Evolutionary conservation across 179 eudicot species (phyloP).

Genomic region (Beta macrorhiza): DNA sequence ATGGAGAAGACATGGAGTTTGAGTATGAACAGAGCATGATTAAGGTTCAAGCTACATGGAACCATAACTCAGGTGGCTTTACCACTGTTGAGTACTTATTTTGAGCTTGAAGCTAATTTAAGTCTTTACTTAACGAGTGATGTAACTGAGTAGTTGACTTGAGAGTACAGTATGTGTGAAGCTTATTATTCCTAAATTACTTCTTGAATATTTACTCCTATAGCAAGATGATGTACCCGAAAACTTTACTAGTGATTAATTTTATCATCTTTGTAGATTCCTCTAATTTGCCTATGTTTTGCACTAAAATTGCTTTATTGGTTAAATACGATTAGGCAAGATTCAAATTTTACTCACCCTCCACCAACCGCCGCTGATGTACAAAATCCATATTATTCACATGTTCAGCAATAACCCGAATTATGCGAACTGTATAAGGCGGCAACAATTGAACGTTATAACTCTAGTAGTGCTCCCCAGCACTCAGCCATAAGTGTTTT

Average conservation of each 20-base stretch:
- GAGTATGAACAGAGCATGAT: conserved; percentile 55
- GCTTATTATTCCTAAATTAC: background rate
- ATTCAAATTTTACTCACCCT: too few species aligned
- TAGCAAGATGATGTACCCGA: conserved; percentile 5
- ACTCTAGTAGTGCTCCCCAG: too few species aligned
- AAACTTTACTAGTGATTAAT: background rate
- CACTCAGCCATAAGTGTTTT: too few species aligned
- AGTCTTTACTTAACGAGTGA: background rate
- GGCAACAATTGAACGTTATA: too few species aligned
- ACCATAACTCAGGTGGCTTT: conserved; percentile 26
- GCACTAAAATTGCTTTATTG: too few species aligned
- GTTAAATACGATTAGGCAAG: too few species aligned
- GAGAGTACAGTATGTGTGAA: background rate
- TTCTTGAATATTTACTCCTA: background rate
- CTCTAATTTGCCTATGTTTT: background rate
- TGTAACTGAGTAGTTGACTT: conserved; percentile 4
- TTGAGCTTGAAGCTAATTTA: conserved; percentile 20
- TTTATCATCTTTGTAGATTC: background rate
- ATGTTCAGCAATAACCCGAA: too few species aligned
- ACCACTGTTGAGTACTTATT: conserved; percentile 59
- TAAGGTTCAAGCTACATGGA: conserved; percentile 65
- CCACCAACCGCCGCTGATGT: too few species aligned
- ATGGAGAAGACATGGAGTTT: conserved; percentile 50
- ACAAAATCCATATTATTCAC: too few species aligned
- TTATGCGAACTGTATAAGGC: too few species aligned